Percentiles rank a stretch among this genome's conserved stretches.
Evolutionary conservation across 768 basidiomycete genomes (phyloP).

Genomic region (Ephemerocybe angulata): DNA sequence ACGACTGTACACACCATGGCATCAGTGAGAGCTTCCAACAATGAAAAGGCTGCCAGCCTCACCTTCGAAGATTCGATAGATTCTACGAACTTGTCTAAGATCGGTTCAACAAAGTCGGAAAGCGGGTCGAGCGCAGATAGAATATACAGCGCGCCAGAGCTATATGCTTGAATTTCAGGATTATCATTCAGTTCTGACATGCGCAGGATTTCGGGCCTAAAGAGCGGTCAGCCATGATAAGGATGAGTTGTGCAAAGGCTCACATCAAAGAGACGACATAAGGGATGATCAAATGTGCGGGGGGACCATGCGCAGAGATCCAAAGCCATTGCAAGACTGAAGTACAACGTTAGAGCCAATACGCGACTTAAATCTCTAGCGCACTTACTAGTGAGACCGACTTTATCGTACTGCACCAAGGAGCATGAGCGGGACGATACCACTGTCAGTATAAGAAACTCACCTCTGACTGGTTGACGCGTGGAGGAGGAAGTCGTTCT

Average conservation of each 20-base stretch:
- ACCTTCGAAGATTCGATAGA: conserved; percentile 80
- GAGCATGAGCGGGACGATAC: neutral
- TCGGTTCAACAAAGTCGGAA: conserved; percentile 55
- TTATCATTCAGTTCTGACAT: conserved; percentile 90
- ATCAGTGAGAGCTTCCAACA: neutral
- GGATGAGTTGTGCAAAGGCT: conserved; percentile 25
- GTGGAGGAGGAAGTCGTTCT: conserved; percentile 78
- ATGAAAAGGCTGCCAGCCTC: conserved; percentile 17
- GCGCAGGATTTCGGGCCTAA: conserved; percentile 80
- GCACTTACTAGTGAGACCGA: conserved; percentile 73
- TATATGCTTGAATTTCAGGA: conserved; percentile 76
- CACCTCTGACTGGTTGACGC: conserved; percentile 78
- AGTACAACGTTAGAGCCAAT: conserved; percentile 8
- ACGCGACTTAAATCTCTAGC: conserved; percentile 2
- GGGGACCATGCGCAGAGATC: conserved; percentile 68
- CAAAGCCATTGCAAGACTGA: conserved; percentile 81
- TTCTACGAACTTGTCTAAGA: conserved; percentile 57
- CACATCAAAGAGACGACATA: conserved; percentile 77
- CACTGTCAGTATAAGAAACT: conserved; percentile 11
- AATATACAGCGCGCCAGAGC: conserved; percentile 75
- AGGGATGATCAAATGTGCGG: conserved; percentile 73
- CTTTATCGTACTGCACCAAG: conserved; percentile 70
- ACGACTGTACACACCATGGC: conserved; percentile 52
- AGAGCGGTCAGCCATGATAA: conserved; percentile 8
- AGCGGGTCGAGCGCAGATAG: conserved; percentile 81